These are phyloP conservation scores for Mortierella sp. DNA, from an alignment of 371 early-diverging fungal genomes.

Conservation along the genomic window DNA sequence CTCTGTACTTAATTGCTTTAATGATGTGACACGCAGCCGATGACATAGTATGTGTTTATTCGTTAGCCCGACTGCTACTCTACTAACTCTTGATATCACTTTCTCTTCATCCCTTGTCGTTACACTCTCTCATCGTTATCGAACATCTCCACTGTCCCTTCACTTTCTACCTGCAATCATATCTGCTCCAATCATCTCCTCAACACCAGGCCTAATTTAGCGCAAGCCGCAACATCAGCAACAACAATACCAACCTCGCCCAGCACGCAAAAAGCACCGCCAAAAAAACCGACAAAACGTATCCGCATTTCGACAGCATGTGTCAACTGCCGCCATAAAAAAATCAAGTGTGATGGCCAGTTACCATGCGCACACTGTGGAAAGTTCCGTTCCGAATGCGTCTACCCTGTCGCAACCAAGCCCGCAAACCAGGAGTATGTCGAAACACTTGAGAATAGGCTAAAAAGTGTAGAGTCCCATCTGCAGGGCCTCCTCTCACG, in stretches of 20 bases:
- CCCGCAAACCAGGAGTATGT: conserved; percentile 57
- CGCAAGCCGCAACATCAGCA: conserved; percentile 23
- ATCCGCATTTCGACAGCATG: conserved; percentile 74
- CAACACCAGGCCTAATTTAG: conserved; percentile 35
- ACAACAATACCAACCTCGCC: conserved; percentile 16
- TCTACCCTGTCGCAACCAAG: conserved; percentile 57
- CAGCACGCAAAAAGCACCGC: conserved; percentile 20
- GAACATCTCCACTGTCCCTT: too few species aligned
- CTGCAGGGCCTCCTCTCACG: conserved; percentile 50
- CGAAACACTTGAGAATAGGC: conserved; percentile 47
- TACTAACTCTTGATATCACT: too few species aligned
- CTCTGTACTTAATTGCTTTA: neutral
- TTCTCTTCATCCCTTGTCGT: too few species aligned
- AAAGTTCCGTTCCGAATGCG: conserved; percentile 61
- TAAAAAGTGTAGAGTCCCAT: conserved; percentile 49
- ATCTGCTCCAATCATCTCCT: neutral
- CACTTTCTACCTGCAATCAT: neutral
- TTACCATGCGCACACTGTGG: conserved; percentile 72
- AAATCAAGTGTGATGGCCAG: conserved; percentile 72
- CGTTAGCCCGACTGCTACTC: too few species aligned
- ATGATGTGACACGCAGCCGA: too few species aligned
- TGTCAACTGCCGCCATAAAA: conserved; percentile 68
- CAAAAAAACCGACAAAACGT: conserved; percentile 61
- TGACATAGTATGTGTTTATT: too few species aligned
- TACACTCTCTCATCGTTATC: too few species aligned